phyloP scores from a whole-genome alignment of 2,329 filamentous ascomycete species.

The Ophiocordyceps polyrhachis-furcata region DNA sequence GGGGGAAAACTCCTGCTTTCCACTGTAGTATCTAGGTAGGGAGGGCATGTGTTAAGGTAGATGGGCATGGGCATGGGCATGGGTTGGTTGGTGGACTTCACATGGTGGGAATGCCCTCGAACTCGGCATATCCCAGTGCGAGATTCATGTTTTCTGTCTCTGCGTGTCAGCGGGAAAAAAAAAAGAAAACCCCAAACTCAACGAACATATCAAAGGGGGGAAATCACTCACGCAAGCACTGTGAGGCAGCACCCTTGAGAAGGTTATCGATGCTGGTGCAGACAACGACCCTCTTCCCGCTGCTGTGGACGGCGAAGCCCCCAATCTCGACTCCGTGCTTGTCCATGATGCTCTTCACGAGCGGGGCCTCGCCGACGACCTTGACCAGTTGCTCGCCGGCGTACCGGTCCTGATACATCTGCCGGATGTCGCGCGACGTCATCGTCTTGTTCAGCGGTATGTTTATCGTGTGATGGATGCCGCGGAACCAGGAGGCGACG shows the following conservation, averaged over 20 bases:
- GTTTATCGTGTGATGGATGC: constrained; percentile 80
- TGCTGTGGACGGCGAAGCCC: constrained; percentile 81
- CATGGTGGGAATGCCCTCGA: constrained; percentile 57
- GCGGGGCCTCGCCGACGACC: constrained; percentile 70
- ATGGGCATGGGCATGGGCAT: not conserved
- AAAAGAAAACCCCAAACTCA: too few relatives aligned
- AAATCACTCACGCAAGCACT: constrained; percentile 61
- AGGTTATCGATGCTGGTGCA: constrained; percentile 83
- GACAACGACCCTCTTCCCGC: constrained; percentile 81
- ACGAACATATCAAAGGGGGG: too few relatives aligned
- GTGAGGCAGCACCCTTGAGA: constrained; percentile 80
- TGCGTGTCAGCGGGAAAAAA: constrained; percentile 31
- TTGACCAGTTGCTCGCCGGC: constrained; percentile 92
- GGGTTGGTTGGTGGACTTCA: too few relatives aligned
- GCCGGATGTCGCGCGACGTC: constrained; percentile 79
- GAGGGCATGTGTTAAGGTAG: too few relatives aligned
- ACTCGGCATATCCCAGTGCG: constrained; percentile 73
- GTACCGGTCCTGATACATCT: constrained; percentile 90
- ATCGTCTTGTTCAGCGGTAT: constrained; percentile 75
- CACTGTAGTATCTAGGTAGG: not conserved
- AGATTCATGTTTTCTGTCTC: constrained; percentile 75
- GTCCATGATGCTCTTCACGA: constrained; percentile 67
- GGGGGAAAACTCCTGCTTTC: not conserved
- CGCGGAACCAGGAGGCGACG: constrained; percentile 92
- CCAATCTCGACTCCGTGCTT: constrained; percentile 89